These are phyloP conservation scores for Beauveria asiatica DNA, from an alignment of 2,329 filamentous ascomycete genomes.

Conservation along the genomic window DNA sequence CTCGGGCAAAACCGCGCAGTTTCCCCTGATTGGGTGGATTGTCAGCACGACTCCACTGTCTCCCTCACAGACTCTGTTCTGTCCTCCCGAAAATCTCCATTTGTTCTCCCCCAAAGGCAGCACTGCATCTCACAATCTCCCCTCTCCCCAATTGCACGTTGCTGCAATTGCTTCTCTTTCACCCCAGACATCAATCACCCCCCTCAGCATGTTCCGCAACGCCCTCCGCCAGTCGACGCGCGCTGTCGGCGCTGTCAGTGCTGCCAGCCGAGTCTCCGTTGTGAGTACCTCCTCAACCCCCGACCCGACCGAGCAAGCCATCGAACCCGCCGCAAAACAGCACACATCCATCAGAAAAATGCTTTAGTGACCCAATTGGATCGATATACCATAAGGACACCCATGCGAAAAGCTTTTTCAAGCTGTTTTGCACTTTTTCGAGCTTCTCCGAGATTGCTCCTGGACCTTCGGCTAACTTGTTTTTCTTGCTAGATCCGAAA, in stretches of 20 bases:
- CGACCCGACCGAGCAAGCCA: constrained; percentile 33
- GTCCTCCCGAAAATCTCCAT: constrained; percentile 37
- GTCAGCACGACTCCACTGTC: constrained; percentile 29
- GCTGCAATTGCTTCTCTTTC: constrained; percentile 55
- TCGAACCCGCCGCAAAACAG: constrained; percentile 32
- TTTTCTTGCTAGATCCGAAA: constrained; percentile 60
- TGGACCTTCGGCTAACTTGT: constrained; percentile 47
- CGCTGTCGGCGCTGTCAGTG: constrained; percentile 89
- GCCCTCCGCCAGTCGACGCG: constrained; percentile 95
- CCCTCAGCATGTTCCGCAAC: constrained; percentile 85
- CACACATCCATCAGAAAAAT: constrained; percentile 24
- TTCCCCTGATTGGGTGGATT: constrained; percentile 25
- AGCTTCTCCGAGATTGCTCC: constrained; percentile 14
- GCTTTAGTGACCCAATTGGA: constrained; percentile 29
- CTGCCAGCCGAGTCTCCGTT: constrained; percentile 80
- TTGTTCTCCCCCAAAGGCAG: constrained; percentile 39
- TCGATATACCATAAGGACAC: constrained; percentile 14
- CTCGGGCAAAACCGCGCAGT: constrained; percentile 31
- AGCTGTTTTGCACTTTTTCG: constrained; percentile 21
- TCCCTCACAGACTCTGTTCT: constrained; percentile 35
- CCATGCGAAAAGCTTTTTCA: constrained; percentile 24
- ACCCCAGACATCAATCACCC: constrained; percentile 44
- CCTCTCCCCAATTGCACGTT: constrained; percentile 53
- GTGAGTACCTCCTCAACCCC: constrained; percentile 62
- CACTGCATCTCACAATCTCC: constrained; percentile 47